A percentile compares a stretch with the other conserved stretches of the same genome.
phyloP scores from a whole-genome alignment of 1,284 basidiomycete genomes.

The Ustilago tritici region DNA sequence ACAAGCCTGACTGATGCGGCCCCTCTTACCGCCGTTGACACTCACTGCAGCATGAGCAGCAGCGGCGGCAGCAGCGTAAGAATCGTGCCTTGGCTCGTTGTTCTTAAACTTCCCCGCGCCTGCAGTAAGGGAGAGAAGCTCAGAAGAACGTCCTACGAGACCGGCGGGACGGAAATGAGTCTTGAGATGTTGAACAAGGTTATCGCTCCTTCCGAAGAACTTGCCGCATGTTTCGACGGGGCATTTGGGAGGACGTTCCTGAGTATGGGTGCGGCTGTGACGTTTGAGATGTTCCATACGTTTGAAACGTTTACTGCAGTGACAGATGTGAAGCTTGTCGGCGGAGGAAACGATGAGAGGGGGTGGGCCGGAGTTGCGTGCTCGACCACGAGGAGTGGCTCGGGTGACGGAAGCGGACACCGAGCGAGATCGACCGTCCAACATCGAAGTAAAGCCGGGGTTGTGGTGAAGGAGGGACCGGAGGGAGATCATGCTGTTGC shows the following conservation, averaged over 20 bases:
- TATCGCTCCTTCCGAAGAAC: slow-evolving; percentile 67
- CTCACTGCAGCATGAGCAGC: slow-evolving; percentile 49
- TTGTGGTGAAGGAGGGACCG: slow-evolving; percentile 43
- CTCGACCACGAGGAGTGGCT: slow-evolving; percentile 43
- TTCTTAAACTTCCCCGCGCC: slow-evolving; percentile 39
- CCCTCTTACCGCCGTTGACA: slow-evolving; percentile 30
- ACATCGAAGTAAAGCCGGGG: slow-evolving; percentile 34
- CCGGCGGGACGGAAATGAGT: slow-evolving; percentile 65
- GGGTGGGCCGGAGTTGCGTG: slow-evolving; percentile 54
- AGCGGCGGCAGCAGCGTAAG: slow-evolving; percentile 56
- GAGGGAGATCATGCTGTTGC: slow-evolving; percentile 58
- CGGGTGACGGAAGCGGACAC: slow-evolving; percentile 42
- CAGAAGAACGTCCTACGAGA: slow-evolving; percentile 51
- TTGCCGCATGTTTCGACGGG: slow-evolving; percentile 67
- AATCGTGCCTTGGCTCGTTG: slow-evolving; percentile 59
- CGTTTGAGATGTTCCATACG: slow-evolving; percentile 69
- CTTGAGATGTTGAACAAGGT: slow-evolving; percentile 68
- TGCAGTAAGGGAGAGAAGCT: slow-evolving; percentile 43
- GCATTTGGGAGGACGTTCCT: slow-evolving; percentile 67
- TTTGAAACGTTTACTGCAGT: slow-evolving; percentile 69
- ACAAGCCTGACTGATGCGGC: slow-evolving; percentile 29
- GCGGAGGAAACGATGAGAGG: slow-evolving; percentile 68
- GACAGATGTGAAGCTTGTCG: slow-evolving; percentile 68
- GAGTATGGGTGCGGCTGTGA: slow-evolving; percentile 68
- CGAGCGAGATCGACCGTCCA: slow-evolving; percentile 40